phyloP scores from a whole-genome alignment of 2,329 filamentous ascomycete species.

The Sclerotinia subarctica region DNA sequence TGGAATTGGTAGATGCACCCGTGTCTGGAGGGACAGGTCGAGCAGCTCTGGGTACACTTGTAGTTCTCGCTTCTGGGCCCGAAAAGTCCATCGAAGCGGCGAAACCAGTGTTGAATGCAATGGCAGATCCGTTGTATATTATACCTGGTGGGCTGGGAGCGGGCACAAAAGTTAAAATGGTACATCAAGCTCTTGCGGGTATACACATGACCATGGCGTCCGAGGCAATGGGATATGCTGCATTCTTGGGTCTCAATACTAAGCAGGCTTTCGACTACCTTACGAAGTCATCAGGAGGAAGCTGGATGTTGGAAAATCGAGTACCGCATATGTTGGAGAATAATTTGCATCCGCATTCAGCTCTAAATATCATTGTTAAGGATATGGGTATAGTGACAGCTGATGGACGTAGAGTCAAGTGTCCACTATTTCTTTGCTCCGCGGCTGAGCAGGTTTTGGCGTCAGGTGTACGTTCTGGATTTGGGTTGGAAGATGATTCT shows the following conservation, averaged over 20 bases:
- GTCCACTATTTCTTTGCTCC: conserved; percentile 41
- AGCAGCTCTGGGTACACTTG: conserved; percentile 68
- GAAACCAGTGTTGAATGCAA: conserved; percentile 27
- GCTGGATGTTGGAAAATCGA: conserved; percentile 57
- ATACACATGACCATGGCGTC: conserved; percentile 60
- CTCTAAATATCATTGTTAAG: conserved; percentile 40
- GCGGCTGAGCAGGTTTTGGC: conserved; percentile 38
- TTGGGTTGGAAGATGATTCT: conserved; percentile 30
- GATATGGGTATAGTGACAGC: conserved; percentile 40
- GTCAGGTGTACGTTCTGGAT: conserved; percentile 24
- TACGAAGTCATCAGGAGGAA: conserved; percentile 30
- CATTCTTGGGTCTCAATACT: conserved; percentile 52
- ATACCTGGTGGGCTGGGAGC: conserved; percentile 59
- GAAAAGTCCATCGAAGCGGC: conserved; percentile 37
- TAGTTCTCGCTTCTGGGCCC: conserved; percentile 68
- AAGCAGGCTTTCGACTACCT: conserved; percentile 42
- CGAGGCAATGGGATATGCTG: conserved; percentile 60
- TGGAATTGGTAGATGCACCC: conserved; percentile 67
- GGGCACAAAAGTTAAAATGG: conserved; percentile 60
- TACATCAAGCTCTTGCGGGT: conserved; percentile 46
- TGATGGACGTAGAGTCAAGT: conserved; percentile 36
- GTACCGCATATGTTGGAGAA: conserved; percentile 52
- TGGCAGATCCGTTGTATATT: conserved; percentile 57
- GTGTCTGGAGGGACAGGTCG: conserved; percentile 69
- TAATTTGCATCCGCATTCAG: conserved; percentile 44